These are phyloP conservation scores for Euphorbia celastroides DNA, from an alignment of 441 rosid species.

Conservation along the genomic window DNA sequence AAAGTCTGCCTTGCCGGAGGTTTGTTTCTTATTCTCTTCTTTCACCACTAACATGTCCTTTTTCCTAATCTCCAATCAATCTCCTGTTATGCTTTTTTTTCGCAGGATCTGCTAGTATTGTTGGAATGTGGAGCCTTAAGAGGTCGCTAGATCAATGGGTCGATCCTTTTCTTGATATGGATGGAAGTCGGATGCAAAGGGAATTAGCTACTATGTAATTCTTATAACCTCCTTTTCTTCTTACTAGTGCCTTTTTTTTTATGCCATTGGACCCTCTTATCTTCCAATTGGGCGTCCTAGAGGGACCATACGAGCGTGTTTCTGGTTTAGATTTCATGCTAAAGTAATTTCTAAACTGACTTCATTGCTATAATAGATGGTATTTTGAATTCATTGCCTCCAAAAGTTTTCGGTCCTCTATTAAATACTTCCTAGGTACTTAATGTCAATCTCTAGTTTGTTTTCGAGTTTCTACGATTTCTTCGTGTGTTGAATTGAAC, in stretches of 20 bases:
- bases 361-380: background rate
- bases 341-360: background rate
- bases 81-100: background rate
- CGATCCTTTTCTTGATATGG: conserved; percentile 53
- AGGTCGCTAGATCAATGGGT: conserved; percentile 37
- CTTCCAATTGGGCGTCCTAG: background rate
- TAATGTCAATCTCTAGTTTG: background rate
- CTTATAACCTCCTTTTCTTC: conserved; percentile 13
- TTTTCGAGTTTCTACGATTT: background rate
- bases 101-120: conserved; percentile 42
- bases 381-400: background rate
- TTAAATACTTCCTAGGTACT: background rate
- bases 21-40: conserved; percentile 16
- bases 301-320: background rate
- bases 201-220: conserved; percentile 72
- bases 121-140: conserved; percentile 33
- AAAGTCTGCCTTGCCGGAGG: conserved; percentile 33
- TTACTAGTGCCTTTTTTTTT: conserved; percentile 3
- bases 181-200: conserved; percentile 62
- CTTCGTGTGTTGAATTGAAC: background rate
- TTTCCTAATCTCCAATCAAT: background rate
- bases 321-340: background rate
- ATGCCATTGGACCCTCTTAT: background rate
- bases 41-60: background rate
- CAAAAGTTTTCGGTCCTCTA: background rate